A percentile compares a stretch with the other conserved stretches of the same genome.
These are phyloP conservation scores for Wallemia mellicola DNA, from an alignment of 1,284 basidiomycete genomes.

Conservation along the genomic window DNA sequence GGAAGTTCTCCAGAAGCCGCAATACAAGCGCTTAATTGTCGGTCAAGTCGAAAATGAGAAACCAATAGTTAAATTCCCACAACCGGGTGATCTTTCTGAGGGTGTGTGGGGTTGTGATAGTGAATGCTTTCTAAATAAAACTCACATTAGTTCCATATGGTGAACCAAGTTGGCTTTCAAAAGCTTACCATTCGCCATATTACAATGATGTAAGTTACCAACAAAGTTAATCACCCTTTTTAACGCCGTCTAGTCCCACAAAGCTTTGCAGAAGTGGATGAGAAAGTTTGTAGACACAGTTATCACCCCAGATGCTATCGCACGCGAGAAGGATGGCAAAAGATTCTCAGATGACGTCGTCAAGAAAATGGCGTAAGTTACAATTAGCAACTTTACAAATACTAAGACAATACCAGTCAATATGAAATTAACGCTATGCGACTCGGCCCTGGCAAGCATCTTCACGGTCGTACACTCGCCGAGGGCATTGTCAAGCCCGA, in stretches of 20 bases:
- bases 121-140: background rate
- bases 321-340: slow-evolving; percentile 45
- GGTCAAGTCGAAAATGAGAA: slow-evolving; percentile 33
- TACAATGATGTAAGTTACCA: slow-evolving; percentile 31
- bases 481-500: slow-evolving; percentile 57
- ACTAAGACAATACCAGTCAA: slow-evolving; percentile 23
- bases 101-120: background rate
- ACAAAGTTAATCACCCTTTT: background rate
- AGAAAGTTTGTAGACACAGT: slow-evolving; percentile 26
- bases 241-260: slow-evolving; percentile 13
- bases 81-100: slow-evolving; percentile 25
- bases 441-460: slow-evolving; percentile 43
- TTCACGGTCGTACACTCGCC: slow-evolving; percentile 51
- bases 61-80: slow-evolving; percentile 24
- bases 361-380: slow-evolving; percentile 32
- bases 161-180: slow-evolving; percentile 52
- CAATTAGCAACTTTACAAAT: slow-evolving; percentile 13
- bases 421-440: slow-evolving; percentile 62
- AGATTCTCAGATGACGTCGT: slow-evolving; percentile 30
- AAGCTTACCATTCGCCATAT: slow-evolving; percentile 53
- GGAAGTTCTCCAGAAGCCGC: slow-evolving; percentile 41
- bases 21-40: slow-evolving; percentile 37
- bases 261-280: slow-evolving; percentile 13
- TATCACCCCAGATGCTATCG: slow-evolving; percentile 23
- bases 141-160: slow-evolving; percentile 38